These are phyloP conservation scores for Physcomitrium patens DNA, from an alignment of 225 moss, liverwort and hornwort genomes.

Conservation along the genomic window DNA sequence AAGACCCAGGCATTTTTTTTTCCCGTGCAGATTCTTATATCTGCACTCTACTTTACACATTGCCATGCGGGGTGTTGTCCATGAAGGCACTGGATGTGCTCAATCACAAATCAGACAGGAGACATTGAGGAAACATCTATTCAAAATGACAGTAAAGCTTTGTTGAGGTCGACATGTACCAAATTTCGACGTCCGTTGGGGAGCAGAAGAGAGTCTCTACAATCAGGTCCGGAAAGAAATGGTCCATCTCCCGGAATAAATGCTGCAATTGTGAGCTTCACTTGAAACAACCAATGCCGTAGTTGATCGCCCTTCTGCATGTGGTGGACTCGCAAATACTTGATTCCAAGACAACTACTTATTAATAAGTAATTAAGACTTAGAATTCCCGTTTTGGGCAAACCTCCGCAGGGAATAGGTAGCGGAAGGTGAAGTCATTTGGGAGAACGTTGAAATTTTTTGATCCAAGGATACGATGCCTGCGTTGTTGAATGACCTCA, in stretches of 20 bases:
- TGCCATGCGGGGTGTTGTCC: conserved; percentile 27
- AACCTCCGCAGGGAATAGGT: conserved; percentile 61
- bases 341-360: conserved; percentile 11
- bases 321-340: conserved; percentile 6
- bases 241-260: conserved; percentile 35
- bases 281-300: conserved; percentile 34
- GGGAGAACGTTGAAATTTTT: conserved; percentile 68
- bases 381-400: conserved; percentile 37
- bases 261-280: conserved; percentile 30
- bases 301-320: conserved; percentile 23
- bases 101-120: conserved; percentile 34
- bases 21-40: conserved; percentile 29
- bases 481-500: conserved; percentile 81
- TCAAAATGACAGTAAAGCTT: conserved; percentile 6
- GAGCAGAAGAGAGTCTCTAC: conserved; percentile 30
- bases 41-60: conserved; percentile 33
- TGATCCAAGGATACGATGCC: conserved; percentile 64
- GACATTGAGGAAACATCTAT: conserved; percentile 28
- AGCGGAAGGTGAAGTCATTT: conserved; percentile 76
- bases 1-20: conserved; percentile 22
- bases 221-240: conserved; percentile 27
- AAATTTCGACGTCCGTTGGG: conserved; percentile 3
- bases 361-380: conserved; percentile 25
- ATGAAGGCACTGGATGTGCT: conserved; percentile 34
- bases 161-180: conserved; percentile 20